Base-by-base conservation (phyloP, 495 filamentous ascomycete species). In the Talaromyces liani region DNA sequence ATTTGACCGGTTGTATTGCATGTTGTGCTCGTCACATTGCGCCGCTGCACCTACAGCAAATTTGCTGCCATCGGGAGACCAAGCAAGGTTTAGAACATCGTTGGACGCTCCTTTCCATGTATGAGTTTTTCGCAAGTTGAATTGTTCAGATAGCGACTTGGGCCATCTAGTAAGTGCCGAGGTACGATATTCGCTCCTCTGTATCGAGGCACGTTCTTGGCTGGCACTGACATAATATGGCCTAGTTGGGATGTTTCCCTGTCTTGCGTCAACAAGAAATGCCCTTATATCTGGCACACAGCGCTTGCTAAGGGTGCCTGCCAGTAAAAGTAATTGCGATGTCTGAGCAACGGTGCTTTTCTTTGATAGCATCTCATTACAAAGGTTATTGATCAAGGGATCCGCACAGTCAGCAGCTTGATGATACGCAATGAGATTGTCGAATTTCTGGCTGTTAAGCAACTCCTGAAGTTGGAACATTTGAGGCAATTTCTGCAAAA, bases 1-100 rank as follows among this genome's bases (percentile, higher is more conserved):
- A 24, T 89, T 87, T 0, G 82, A 81, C 55, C 88, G 83, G 67
- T 97, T 96, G 73, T 96, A 97, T 60, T 91, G 87, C 76, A 92
- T 88, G 63, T 90, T 91, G 60, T 87, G 82, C 0, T 82, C 71
- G 69, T 97, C 91, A 1, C 85, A 85, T 62, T 90, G 84, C 29
- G 89, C 87, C 2, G 87, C 86, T 2, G 91, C 88, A 2, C 92
- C 92, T 16, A 78, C 76, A 22, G 76, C 81, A 63, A 83, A 84
- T 33, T 62, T 72, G 0, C 71, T 75, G 1, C 80, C 80, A 69
- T 82, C 73, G 14, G 79, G 75, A 24, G 75, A 78, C 82, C 82
- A 85, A 7, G 76, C 75, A 47, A 80, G 66, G 29, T 72, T 68
- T 24, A 79, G 70, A 12, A 84, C 71, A 67, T 85, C 82, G 24